Base-by-base conservation (phyloP, 2,329 filamentous ascomycete genomes). In the Camptophora hylomeconis region DNA sequence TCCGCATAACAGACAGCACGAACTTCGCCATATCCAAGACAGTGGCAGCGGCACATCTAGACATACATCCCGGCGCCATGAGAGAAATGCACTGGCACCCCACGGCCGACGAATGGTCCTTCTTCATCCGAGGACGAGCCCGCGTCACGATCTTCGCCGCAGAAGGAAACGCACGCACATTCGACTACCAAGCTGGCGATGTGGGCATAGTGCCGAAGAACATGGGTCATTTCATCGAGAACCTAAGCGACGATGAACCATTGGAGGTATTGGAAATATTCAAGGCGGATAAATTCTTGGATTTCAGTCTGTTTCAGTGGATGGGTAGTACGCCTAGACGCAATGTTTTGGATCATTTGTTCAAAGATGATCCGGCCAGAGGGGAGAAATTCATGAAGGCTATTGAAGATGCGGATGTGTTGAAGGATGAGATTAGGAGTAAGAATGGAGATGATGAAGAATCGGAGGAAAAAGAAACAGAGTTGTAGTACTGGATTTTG, bases 41-140 rank as follows among this genome's bases (percentile, higher is more conserved):
- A 0, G 67, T 84, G 12, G 76, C 79, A 0, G 78, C 79, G 1
- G 80, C 77, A 1, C 67, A 83, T 44, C 67, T 80, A 11, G 67
- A 68, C 20, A 79, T 86, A 36, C 60, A 77, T 39, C 78, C 79
- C 0, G 76, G 76, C 9, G 76, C 75, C 0, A 60, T 84, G 48
- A 68, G 79, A 7, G 79, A 83, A 56, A 82, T 86, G 65, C 80
- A 86, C 58, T 86, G 80, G 80, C 80, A 86, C 47, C 77, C 78
- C 1, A 73, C 71, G 24, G 77, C 77, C 8, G 80, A 84, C 45
- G 79, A 84, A 51, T 86, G 79, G 79, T 79, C 72, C 5, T 86
- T 80, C 53, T 83, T 86, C 59, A 69, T 86, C 48, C 56, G 58
- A 15, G 80, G 80, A 0, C 69, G 71, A 21, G 80, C 76, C 0